Percentiles rank a stretch among this genome's conserved stretches.
Conservation (phyloP, 768 basidiomycete genomes). For the Krasilnikovozyma curviuscula region DNA sequence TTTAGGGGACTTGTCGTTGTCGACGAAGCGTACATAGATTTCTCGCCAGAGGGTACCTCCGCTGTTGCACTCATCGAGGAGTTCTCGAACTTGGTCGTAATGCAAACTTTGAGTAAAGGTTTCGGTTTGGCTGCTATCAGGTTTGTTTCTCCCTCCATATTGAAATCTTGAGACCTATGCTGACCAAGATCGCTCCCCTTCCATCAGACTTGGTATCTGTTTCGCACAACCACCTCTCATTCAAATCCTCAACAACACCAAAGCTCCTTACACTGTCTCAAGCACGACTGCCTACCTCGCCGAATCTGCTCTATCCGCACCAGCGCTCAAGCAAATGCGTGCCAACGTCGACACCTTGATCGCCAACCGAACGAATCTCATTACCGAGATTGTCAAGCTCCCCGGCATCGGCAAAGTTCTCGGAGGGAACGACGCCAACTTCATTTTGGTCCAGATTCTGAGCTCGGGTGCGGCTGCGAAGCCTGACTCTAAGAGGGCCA, state of each 20-base stretch:
- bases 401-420: slow-evolving; percentile 38
- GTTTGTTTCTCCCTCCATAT: slow-evolving; percentile 30
- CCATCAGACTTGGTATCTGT: slow-evolving; percentile 60
- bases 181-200: background rate
- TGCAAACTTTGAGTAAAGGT: slow-evolving; percentile 90
- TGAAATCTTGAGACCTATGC: background rate
- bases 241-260: slow-evolving; percentile 79
- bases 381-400: slow-evolving; percentile 33
- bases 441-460: slow-evolving; percentile 61
- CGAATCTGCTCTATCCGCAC: slow-evolving; percentile 49
- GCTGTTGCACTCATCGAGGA: slow-evolving; percentile 47
- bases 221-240: slow-evolving; percentile 76
- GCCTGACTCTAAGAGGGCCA: slow-evolving; percentile 45
- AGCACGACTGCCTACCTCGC: slow-evolving; percentile 72
- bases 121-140: slow-evolving; percentile 90
- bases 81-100: slow-evolving; percentile 77
- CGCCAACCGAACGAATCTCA: slow-evolving; percentile 39
- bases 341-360: slow-evolving; percentile 42
- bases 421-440: slow-evolving; percentile 78
- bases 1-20: slow-evolving; percentile 86
- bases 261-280: slow-evolving; percentile 94
- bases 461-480: slow-evolving; percentile 27
- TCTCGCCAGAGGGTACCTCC: slow-evolving; percentile 42
- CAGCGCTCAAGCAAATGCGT: slow-evolving; percentile 46
- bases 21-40: slow-evolving; percentile 97